phyloP scores from a whole-genome alignment of 257 asterid genomes.

The Solanum dulcamara region DNA sequence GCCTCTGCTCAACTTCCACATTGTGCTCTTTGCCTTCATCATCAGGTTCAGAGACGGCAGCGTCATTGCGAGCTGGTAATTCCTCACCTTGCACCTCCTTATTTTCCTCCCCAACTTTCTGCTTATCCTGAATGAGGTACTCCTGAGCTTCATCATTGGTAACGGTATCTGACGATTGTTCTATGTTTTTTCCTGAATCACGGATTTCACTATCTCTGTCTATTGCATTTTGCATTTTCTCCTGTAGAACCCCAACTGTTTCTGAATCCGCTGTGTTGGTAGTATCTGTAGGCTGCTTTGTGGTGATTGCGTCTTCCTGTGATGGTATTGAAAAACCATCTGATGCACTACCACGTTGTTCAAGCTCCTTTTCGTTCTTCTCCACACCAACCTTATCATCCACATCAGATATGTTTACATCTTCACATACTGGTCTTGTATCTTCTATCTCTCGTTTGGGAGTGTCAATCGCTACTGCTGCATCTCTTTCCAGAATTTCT shows the following conservation, averaged over 20 bases:
- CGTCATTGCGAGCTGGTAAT: neutral
- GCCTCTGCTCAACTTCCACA: neutral
- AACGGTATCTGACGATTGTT: neutral
- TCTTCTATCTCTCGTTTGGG: neutral
- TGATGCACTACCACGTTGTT: neutral
- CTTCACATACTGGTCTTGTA: neutral
- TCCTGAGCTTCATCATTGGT: neutral
- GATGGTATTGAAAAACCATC: neutral
- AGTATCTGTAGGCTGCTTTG: neutral
- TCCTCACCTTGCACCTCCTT: neutral
- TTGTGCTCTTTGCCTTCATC: neutral
- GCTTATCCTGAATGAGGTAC: neutral
- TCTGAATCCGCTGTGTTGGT: neutral
- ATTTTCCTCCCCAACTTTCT: neutral
- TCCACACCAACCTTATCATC: neutral
- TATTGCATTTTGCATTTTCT: neutral
- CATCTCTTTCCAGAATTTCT: neutral
- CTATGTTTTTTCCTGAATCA: neutral
- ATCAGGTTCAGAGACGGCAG: neutral
- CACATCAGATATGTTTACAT: neutral
- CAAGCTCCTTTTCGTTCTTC: neutral
- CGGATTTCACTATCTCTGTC: neutral
- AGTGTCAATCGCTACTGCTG: neutral
- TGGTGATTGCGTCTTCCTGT: neutral
- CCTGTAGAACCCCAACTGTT: neutral